Conservation (phyloP, 78 protist genomes). For the Chrysochromulina tobinii region DNA sequence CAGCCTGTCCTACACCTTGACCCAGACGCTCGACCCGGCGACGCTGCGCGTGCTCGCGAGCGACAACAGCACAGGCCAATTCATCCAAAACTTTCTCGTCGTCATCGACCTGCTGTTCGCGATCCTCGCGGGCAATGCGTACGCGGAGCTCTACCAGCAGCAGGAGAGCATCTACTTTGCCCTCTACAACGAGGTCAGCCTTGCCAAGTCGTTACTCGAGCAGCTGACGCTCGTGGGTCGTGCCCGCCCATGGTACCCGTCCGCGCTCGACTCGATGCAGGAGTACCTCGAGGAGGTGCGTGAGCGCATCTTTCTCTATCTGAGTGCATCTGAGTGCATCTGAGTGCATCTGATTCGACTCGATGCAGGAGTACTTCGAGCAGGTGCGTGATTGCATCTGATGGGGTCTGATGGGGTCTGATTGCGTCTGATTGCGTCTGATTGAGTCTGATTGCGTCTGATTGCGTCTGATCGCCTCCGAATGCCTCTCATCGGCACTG, state of each 20-base stretch:
- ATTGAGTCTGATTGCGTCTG: too few relatives aligned
- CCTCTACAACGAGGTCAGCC: slow-evolving; percentile 19
- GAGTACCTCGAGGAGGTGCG: neutral
- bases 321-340: too few relatives aligned
- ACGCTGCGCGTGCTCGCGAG: neutral
- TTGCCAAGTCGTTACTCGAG: slow-evolving; percentile 13
- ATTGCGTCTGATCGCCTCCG: too few relatives aligned
- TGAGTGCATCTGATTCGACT: too few relatives aligned
- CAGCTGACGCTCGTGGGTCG: slow-evolving; percentile 36
- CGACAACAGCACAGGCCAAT: slow-evolving; percentile 11
- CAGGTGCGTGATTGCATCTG: too few relatives aligned
- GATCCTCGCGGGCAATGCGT: slow-evolving; percentile 29
- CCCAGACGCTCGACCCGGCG: neutral
- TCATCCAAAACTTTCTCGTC: slow-evolving; percentile 4
- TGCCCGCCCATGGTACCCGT: slow-evolving; percentile 32
- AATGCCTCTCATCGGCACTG: too few relatives aligned
- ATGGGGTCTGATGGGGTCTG: too few relatives aligned
- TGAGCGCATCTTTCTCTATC: too few relatives aligned
- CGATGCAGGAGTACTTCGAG: too few relatives aligned
- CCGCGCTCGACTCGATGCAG: neutral
- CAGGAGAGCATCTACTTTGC: slow-evolving; percentile 41
- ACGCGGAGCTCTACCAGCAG: slow-evolving; percentile 30
- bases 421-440: too few relatives aligned
- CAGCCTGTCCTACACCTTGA: neutral
- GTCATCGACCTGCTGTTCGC: slow-evolving; percentile 32